Conservation (phyloP, 2,329 filamentous ascomycete genomes). For the Bretziella fagacearum region DNA sequence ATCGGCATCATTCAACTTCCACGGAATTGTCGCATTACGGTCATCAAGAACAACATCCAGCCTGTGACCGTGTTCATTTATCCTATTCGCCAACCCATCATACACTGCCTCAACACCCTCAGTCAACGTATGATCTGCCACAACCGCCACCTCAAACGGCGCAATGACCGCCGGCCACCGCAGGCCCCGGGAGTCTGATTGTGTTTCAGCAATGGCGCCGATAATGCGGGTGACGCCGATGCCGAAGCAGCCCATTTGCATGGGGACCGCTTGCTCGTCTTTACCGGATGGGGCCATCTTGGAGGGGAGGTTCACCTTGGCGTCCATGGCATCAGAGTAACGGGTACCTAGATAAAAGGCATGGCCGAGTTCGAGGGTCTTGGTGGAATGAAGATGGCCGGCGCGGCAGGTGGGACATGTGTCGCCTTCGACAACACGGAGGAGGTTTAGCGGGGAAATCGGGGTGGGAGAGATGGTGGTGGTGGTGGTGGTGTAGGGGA, state of each 20-base stretch:
- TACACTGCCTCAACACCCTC: constrained; percentile 42
- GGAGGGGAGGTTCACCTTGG: constrained; percentile 33
- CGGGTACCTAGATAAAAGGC: constrained; percentile 87
- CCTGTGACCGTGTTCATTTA: constrained; percentile 9
- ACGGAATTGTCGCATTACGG: constrained; percentile 47
- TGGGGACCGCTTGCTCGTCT: constrained; percentile 26
- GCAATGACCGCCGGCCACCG: constrained; percentile 81
- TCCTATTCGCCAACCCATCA: constrained; percentile 25
- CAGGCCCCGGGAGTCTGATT: constrained; percentile 55
- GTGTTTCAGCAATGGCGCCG: constrained; percentile 63
- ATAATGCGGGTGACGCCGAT: constrained; percentile 87
- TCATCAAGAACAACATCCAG: constrained; percentile 63
- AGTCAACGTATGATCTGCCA: constrained; percentile 33
- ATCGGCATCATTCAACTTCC: constrained; percentile 85
- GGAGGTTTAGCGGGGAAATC: constrained; percentile 34
- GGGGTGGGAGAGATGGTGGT: not conserved
- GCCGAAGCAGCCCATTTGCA: constrained; percentile 94
- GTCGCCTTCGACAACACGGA: constrained; percentile 51
- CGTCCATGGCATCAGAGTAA: constrained; percentile 61
- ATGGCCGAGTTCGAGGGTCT: constrained; percentile 79
- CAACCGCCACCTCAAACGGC: constrained; percentile 60
- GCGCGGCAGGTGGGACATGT: constrained; percentile 51
- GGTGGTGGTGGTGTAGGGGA: not conserved
- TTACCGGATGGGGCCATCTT: constrained; percentile 8
- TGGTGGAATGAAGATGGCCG: constrained; percentile 46